phyloP scores from a whole-genome alignment of 257 asterid species.

The Nicotiana sylvestris region DNA sequence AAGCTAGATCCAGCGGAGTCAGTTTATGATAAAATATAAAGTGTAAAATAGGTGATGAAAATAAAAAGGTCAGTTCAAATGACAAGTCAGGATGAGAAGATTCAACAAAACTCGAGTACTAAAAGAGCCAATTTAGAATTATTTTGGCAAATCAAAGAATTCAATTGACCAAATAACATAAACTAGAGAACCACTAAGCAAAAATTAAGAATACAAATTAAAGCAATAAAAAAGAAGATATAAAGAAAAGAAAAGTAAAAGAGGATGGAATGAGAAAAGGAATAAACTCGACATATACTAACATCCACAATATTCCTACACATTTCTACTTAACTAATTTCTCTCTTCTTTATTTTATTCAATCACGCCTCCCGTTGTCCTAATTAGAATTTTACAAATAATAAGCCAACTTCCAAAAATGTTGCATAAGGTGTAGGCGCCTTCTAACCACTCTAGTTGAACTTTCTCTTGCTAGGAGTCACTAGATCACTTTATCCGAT shows the following conservation, averaged over 20 bases:
- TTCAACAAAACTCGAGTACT: background rate
- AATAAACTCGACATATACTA: background rate
- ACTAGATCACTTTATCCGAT: too few species aligned
- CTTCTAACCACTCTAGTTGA: background rate
- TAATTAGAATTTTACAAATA: background rate
- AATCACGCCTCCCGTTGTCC: background rate
- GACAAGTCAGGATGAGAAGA: background rate
- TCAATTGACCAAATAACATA: background rate
- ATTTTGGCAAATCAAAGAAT: background rate
- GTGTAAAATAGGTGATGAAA: background rate
- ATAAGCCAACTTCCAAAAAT: background rate
- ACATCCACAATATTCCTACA: background rate
- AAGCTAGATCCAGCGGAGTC: too few species aligned
- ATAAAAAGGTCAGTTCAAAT: too few species aligned
- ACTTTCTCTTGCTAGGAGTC: too few species aligned
- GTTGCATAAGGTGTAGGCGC: background rate
- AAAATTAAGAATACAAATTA: background rate
- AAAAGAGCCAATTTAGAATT: background rate
- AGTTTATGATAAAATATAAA: too few species aligned
- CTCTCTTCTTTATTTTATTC: background rate
- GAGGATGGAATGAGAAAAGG: background rate
- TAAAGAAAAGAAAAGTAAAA: background rate
- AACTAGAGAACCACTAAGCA: accelerated
- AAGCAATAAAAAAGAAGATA: background rate
- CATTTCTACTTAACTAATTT: background rate